phyloP scores from a whole-genome alignment of 805 yeast genomes.

The Ogataea parapolymorpha region DNA sequence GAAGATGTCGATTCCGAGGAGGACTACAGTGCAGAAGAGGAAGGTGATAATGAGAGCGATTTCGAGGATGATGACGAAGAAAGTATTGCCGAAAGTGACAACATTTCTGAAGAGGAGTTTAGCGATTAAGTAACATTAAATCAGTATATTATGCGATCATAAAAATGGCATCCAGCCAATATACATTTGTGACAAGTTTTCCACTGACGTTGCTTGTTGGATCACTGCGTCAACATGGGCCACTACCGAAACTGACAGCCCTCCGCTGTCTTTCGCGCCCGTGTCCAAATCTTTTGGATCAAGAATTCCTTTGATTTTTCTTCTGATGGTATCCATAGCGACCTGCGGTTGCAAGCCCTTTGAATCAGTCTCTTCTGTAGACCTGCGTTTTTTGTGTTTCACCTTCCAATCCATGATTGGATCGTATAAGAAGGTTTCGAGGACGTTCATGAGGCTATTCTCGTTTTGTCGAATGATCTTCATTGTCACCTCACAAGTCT shows the following conservation, averaged over 20 bases:
- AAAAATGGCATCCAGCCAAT: conserved; percentile 88
- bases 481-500: conserved; percentile 81
- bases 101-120: conserved; percentile 30
- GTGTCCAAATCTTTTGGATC: conserved; percentile 54
- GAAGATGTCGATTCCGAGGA: conserved; percentile 41
- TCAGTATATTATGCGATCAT: conserved; percentile 27
- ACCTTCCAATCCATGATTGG: conserved; percentile 78
- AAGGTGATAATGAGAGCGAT: conserved; percentile 20
- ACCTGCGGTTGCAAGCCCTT: conserved; percentile 50
- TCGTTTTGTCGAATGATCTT: conserved; percentile 72
- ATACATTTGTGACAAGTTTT: conserved; percentile 79
- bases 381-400: conserved; percentile 35
- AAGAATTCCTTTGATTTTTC: conserved; percentile 80
- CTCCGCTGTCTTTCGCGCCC: conserved; percentile 39
- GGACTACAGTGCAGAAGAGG: conserved; percentile 27
- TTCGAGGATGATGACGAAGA: conserved; percentile 26
- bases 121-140: conserved; percentile 23
- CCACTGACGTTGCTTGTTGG: conserved; percentile 72
- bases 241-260: conserved; percentile 81
- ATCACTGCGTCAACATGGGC: conserved; percentile 92
- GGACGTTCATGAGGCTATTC: conserved; percentile 78
- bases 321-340: conserved; percentile 67
- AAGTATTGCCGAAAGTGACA: conserved; percentile 28
- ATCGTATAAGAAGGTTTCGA: conserved; percentile 91
- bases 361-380: conserved; percentile 16